Evolutionary conservation across 2,329 filamentous ascomycete genomes (phyloP).

Genomic region (Furcasterigmium furcatum): DNA sequence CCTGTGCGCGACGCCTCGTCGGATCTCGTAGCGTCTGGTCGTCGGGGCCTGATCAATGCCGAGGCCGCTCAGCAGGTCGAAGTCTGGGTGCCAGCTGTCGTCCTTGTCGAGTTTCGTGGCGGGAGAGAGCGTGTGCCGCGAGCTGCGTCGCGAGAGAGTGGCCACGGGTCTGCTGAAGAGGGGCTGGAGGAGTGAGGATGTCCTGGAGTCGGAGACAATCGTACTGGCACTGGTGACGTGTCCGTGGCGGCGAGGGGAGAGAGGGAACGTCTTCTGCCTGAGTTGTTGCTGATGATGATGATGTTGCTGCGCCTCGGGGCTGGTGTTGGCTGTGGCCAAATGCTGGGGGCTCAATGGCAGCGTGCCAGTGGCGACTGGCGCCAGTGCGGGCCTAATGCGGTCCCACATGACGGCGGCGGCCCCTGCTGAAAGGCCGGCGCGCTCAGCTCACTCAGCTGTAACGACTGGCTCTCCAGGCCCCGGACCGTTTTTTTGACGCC

Average conservation of each 20-base stretch:
- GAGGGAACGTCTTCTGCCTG: not conserved
- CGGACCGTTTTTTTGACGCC: not conserved
- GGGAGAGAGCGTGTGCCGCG: not conserved
- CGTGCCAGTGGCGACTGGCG: too few species aligned
- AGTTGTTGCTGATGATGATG: not conserved
- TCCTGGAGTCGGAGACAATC: not conserved
- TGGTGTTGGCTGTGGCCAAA: not conserved
- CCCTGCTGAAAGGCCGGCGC: not conserved
- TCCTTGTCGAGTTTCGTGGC: not conserved
- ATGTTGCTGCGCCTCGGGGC: not conserved
- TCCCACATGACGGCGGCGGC: not conserved
- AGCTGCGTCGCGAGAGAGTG: not conserved
- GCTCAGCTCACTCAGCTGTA: too few species aligned
- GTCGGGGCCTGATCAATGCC: constrained; percentile 4
- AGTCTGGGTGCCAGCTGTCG: constrained; percentile 7
- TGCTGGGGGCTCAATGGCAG: too few species aligned
- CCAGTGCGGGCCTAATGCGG: not conserved
- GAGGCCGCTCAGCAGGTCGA: constrained; percentile 4
- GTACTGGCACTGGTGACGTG: not conserved
- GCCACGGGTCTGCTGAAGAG: not conserved
- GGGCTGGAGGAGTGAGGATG: not conserved
- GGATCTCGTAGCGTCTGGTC: constrained; percentile 2
- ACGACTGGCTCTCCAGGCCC: not conserved
- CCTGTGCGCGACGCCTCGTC: not conserved
- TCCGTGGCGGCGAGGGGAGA: not conserved